Evolutionary conservation across 768 basidiomycete species (phyloP), one percentile per base, ranked within the genome.

Genomic region (Calocybe cyanea): DNA sequence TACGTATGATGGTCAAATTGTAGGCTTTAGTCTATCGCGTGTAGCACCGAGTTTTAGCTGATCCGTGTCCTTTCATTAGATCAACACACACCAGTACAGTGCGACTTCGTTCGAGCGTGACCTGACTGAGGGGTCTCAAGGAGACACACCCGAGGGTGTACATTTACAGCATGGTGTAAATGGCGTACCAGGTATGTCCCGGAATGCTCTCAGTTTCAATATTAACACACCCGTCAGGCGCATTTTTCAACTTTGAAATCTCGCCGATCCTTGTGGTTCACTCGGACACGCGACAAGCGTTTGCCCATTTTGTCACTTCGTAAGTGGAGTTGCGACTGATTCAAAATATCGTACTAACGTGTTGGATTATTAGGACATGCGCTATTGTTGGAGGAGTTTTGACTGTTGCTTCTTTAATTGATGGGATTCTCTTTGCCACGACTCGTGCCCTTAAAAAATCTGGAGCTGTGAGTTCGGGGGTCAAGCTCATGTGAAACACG

Each of bases 261-360:
- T 96, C 93, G 14, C 95, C 94, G 10, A 93, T 99, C 58, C 85
- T 90, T 39, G 87, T 99, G 41, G 85, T 93, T 18, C 93, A 97
- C 62, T 77, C 80, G 9, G 95, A 98, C 61, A 85, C 80, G 25
- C 78, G 92, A 45, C 94, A 98, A 65, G 90, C 91, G 0, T 95
- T 98, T 64, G 95, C 96, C 2, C 96, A 99, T 68, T 98, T 98
- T 75, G 69, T 98, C 20, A 97, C 96, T 35, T 97, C 94, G 89
- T 94, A 60, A 59, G 92, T 76, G 13, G 17, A 45, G 39, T 25
- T 23, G 47, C 9, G 33, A 33, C 24, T 23, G 28, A 7, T 45
- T 25, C 36, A 45, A 9, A 28, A 47, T 20, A 11, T 46, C 24
- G 48, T 21, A 40, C 18, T 31, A 20, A 45, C 42, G 13, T 42